Evolutionary conservation across 140 eudicot genomes (phyloP).

Genomic region (Bidens hawaiensis): DNA sequence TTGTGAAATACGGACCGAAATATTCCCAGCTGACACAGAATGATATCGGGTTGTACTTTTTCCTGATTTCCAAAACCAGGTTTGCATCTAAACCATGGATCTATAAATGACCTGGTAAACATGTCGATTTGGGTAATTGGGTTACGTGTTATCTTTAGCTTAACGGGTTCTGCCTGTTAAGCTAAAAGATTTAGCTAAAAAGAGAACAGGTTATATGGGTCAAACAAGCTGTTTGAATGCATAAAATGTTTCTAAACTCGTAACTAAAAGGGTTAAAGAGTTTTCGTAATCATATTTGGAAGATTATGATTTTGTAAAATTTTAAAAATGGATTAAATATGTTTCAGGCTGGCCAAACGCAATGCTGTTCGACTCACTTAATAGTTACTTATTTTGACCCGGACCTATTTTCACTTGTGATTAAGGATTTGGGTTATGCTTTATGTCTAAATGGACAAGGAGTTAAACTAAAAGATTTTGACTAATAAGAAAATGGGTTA

Average conservation of each 20-base stretch:
- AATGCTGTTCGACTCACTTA: not conserved
- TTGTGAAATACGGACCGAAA: conserved; percentile 22
- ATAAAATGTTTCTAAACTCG: not conserved
- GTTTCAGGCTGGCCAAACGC: not conserved
- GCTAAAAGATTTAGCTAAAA: not conserved
- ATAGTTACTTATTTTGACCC: too few species aligned
- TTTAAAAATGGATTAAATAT: not conserved
- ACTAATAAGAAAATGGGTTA: not conserved
- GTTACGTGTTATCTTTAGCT: not conserved
- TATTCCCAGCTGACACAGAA: conserved; percentile 42
- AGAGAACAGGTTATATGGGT: not conserved
- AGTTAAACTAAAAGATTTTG: not conserved
- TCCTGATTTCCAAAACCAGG: conserved; percentile 38
- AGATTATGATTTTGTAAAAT: not conserved
- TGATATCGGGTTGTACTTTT: conserved; percentile 65
- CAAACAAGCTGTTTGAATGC: not conserved
- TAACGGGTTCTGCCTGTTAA: not conserved
- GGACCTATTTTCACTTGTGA: too few species aligned
- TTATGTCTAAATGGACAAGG: too few species aligned
- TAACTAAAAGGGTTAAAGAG: not conserved
- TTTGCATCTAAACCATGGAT: conserved; percentile 14
- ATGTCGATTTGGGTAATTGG: not conserved
- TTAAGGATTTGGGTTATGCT: too few species aligned
- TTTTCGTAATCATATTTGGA: not conserved
- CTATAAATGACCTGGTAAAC: not conserved